phyloP scores from a whole-genome alignment of 805 yeast species.

The Nakazawaea ishiwadae region DNA sequence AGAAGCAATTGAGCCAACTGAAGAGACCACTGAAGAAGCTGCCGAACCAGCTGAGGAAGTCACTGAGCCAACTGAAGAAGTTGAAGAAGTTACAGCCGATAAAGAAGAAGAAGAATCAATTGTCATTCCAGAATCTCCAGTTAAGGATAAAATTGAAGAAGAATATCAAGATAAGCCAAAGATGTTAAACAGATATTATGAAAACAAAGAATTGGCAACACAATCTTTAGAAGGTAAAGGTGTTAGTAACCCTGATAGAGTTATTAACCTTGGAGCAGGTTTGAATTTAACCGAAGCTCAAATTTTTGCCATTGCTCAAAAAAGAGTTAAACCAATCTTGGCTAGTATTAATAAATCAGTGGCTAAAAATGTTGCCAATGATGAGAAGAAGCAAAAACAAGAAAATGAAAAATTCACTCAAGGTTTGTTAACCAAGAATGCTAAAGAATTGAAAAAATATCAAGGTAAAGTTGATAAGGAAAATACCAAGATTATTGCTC shows the following conservation, averaged over 20 bases:
- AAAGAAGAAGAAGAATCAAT: slow-evolving; percentile 11
- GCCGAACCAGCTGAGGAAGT: slow-evolving; percentile 14
- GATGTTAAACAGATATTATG: slow-evolving; percentile 42
- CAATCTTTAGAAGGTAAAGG: slow-evolving; percentile 36
- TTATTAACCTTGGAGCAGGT: slow-evolving; percentile 50
- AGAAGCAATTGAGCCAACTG: slow-evolving; percentile 14
- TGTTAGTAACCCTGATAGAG: slow-evolving; percentile 44
- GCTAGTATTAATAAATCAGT: slow-evolving; percentile 47
- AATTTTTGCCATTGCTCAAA: slow-evolving; percentile 49
- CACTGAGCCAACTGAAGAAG: slow-evolving; percentile 21
- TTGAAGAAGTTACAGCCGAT: slow-evolving; percentile 26
- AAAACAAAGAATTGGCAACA: slow-evolving; percentile 42
- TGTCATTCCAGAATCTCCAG: slow-evolving; percentile 18
- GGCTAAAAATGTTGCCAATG: slow-evolving; percentile 20
- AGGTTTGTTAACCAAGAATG: slow-evolving; percentile 21
- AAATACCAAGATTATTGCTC: slow-evolving; percentile 24
- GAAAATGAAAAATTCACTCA: slow-evolving; percentile 15
- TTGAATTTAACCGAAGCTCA: slow-evolving; percentile 50
- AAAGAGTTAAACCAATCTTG: slow-evolving; percentile 51
- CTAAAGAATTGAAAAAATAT: slow-evolving; percentile 32
- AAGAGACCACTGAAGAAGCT: slow-evolving; percentile 14
- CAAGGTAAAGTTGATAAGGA: slow-evolving; percentile 37
- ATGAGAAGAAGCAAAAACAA: slow-evolving; percentile 28
- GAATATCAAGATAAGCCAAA: slow-evolving; percentile 42
- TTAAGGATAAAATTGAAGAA: slow-evolving; percentile 33